Evolutionary conservation across 345 rosid genomes (phyloP), one percentile per base, ranked within the genome.

Genomic region (Salix caprea): DNA sequence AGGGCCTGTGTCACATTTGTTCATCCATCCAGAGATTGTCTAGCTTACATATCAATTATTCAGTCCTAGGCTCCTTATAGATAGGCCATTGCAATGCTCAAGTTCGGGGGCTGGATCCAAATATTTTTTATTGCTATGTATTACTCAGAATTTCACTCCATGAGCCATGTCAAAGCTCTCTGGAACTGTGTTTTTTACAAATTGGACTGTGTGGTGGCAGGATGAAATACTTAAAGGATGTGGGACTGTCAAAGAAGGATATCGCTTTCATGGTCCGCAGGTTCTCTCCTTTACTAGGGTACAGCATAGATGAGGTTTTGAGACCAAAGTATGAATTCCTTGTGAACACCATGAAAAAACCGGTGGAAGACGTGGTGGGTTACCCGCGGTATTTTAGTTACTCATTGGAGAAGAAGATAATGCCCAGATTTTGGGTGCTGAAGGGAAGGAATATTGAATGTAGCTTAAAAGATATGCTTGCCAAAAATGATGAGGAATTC

Each of bases 361-460:
- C 94, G 0, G 81, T 91, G 60, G 81, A 65, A 76, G 97, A 91
- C 5, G 81, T 89, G 18, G 89, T 90, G 69, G 92, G 82, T 14
- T 92, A 92, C 69, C 99, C 99, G 0, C 83, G 99, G 78, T 95
- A 87, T 75, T 95, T 95, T 61, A 95, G 99, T 78, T 91, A 90
- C 76, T 92, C 97, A 11, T 65, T 95, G 76, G 99, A 95, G 79
- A 88, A 89, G 90, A 92, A 84, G 84, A 95, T 95, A 82, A 91
- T 87, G 74, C 97, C 97, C 67, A 80, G 99, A 81, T 91, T 83
- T 82, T 87, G 90, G 91, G 85, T 88, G 62, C 84, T 92, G 0
- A 90, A 85, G 82, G 89, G 85, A 44, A 86, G 82, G 83, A 89
- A 86, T 44, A 67, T 90, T 37, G 86, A 89, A 28, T 90, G 87